Conservation (phyloP, 148 eudicot genomes). For the Rhododendron molle region DNA sequence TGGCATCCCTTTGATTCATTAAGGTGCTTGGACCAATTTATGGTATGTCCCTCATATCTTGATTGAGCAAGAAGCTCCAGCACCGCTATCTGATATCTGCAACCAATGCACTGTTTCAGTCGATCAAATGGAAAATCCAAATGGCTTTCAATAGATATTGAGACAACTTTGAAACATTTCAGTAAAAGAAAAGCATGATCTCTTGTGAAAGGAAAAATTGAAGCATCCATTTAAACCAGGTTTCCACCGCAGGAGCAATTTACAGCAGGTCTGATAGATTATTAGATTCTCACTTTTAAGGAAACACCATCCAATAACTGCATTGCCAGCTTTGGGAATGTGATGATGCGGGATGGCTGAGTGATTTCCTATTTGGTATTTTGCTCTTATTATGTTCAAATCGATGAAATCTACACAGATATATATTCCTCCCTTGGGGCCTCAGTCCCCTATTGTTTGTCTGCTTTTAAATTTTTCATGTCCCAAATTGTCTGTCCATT, state of each 20-base stretch:
- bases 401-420: background rate
- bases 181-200: background rate
- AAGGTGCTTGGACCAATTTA: conserved; percentile 42
- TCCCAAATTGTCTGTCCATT: no score
- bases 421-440: no score
- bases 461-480: no score
- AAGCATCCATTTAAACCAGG: background rate
- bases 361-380: background rate
- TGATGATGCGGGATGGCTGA: background rate
- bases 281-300: background rate
- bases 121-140: background rate
- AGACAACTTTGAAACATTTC: background rate
- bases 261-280: background rate
- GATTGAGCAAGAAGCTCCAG: conserved; percentile 83
- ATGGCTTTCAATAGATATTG: background rate
- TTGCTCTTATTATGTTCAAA: background rate
- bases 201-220: background rate
- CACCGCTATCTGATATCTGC: conserved; percentile 73
- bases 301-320: background rate
- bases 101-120: conserved; percentile 18
- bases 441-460: no score
- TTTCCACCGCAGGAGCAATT: background rate
- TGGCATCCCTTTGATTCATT: conserved; percentile 47
- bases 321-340: background rate
- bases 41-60: conserved; percentile 30